phyloP scores from a whole-genome alignment of 2,329 filamentous ascomycete genomes.

The Ophioceras dolichostomum region DNA sequence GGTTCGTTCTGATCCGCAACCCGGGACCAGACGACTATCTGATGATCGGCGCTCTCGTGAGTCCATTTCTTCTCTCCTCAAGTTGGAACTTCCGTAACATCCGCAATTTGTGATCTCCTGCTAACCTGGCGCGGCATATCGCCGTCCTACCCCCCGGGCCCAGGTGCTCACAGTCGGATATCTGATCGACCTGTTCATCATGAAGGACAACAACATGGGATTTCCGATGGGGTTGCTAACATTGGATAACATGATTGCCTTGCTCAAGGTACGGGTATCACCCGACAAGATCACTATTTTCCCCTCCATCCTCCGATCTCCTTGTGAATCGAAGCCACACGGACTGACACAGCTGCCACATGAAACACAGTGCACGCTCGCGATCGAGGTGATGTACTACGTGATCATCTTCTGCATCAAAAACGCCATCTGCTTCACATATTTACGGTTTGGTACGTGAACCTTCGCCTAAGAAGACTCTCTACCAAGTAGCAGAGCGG shows the following conservation, averaged over 20 bases:
- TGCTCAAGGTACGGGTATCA: constrained; percentile 6
- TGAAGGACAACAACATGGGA: constrained; percentile 6
- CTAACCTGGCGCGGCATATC: too few relatives aligned
- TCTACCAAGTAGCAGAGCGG: too few relatives aligned
- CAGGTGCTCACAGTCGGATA: constrained; percentile 11
- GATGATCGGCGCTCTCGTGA: constrained; percentile 8
- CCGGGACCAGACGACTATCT: constrained; percentile 11
- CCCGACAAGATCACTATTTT: too few relatives aligned
- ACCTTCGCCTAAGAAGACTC: neutral
- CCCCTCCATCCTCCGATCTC: too few relatives aligned
- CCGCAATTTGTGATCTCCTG: too few relatives aligned
- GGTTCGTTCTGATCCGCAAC: constrained; percentile 10
- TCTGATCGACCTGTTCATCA: constrained; percentile 8
- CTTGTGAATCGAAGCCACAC: too few relatives aligned
- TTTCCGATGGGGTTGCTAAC: constrained; percentile 9
- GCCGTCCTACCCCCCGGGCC: too few relatives aligned
- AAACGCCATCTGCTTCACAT: constrained; percentile 30
- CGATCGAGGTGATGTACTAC: constrained; percentile 28
- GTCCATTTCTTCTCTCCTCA: too few relatives aligned
- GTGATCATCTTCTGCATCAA: constrained; percentile 25
- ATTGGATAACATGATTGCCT: constrained; percentile 6
- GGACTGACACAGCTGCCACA: too few relatives aligned
- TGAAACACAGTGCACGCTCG: constrained; percentile 15
- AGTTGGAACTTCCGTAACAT: too few relatives aligned
- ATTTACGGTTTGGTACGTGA: constrained; percentile 27